Evolutionary conservation across 345 rosid genomes (phyloP), one percentile per base, ranked within the genome.

Genomic region (Populus simonii): DNA sequence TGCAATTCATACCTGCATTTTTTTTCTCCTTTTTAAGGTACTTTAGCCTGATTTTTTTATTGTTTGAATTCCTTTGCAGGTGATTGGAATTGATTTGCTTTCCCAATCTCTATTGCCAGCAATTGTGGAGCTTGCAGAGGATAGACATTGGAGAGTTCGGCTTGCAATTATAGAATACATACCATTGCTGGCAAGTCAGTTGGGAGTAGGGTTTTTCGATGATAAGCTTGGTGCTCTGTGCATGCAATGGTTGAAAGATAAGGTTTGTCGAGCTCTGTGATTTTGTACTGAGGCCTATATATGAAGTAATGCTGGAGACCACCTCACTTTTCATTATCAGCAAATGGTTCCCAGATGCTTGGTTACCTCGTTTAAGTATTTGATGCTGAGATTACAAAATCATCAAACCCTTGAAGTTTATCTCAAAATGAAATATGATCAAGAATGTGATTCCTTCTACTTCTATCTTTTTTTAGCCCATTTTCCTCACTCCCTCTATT

Each of bases 161-260:
- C 97, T 94, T 82, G 97, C 98, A 75, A 93, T 94, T 80, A 94
- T 94, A 67, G 98, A 94, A 83, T 94, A 94, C 79, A 94, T 93
- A 83, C 98, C 98, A 53, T 81, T 94, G 74, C 85, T 93, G 88
- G 98, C 98, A 9, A 94, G 98, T 79, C 97, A 94, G 83, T 81
- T 94, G 85, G 98, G 97, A 66, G 94, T 94, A 55, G 92, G 94
- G 62, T 94, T 95, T 82, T 95, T 95, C 74, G 93, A 95, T 45
- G 94, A 95, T 76, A 93, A 92, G 88, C 98, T 95, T 63, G 98
- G 97, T 51, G 84, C 94, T 74, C 94, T 95, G 75, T 95, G 99
- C 88, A 95, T 93, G 99, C 98, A 93, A 68, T 95, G 98, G 98
- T 86, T 93, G 84, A 89, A 95, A 77, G 99, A 95, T 85, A 94